phyloP scores from a whole-genome alignment of 495 filamentous ascomycete species.

The Penicillium flavigenum region DNA sequence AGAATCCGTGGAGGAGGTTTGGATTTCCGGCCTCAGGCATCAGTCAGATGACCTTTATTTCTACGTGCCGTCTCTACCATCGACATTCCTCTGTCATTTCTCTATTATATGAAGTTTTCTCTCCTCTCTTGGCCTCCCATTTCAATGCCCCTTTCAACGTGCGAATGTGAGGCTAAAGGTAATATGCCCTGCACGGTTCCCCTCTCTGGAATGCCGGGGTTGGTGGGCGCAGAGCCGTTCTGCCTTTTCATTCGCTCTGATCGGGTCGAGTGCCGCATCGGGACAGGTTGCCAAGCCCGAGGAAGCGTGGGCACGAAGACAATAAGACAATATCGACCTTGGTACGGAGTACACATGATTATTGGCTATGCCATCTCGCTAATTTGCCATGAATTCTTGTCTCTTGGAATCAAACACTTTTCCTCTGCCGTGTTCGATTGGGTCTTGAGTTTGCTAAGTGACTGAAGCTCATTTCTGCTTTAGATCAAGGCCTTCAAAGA shows the following conservation, averaged over 20 bases:
- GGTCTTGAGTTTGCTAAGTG: background rate
- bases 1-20: conserved; percentile 10
- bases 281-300: conserved; percentile 19
- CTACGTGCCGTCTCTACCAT: background rate
- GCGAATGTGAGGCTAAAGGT: background rate
- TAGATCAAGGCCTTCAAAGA: background rate
- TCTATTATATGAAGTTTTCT: background rate
- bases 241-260: conserved; percentile 16
- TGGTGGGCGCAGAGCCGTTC: conserved; percentile 2
- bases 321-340: background rate
- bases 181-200: conserved; percentile 16
- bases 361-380: background rate
- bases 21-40: conserved; percentile 13
- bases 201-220: conserved; percentile 10
- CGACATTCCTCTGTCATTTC: background rate
- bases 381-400: background rate
- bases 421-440: background rate
- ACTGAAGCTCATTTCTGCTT: no score
- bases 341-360: background rate
- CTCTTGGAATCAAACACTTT: background rate
- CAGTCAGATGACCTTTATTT: conserved; percentile 5
- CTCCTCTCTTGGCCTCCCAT: background rate
- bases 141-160: conserved; percentile 1
- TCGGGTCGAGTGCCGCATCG: conserved; percentile 12
- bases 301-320: background rate